Evolutionary conservation across 257 asterid genomes (phyloP), one percentile per base, ranked within the genome.

Genomic region (Solanum ossicruentum): DNA sequence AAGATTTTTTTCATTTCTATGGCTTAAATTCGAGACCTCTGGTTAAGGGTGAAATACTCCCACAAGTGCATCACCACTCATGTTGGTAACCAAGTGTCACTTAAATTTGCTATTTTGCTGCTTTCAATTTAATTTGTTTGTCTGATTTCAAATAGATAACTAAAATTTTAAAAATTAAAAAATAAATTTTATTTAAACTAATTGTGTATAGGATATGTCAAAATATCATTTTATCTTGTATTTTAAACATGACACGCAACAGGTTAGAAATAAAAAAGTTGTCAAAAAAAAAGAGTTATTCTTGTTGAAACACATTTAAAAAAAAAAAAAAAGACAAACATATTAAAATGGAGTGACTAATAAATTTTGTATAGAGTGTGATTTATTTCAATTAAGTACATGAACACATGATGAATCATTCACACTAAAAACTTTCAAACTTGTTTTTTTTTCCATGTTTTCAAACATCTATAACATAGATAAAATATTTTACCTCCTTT

Each of bases 1-100:
- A 32, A 1, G 3, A 32, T 32, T 32, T 32, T 32, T 3, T 2
- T 32, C 3, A 32, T 32, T 32, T 0, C 0, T 0, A 32, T 0
- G 36, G 0, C 36, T 32, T 32, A 3, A 32, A 32, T 0, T 0
- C 3, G 36, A 32, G 36, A 32, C 36, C 36, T 32, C 36, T 32
- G 3, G 36, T 32, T 32, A 32, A 32, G 36, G 1, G 3, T 32
- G 36, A 32, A 32, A 32, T 1, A 32, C 1, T 32, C 3, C 1
- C 36, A 32, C 36, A 3, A 3, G 3, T 32, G 36, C 0, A 32
- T 32, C 3, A 32, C 36, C 2, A 32, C 36, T 3, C 36, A 32
- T 32, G 36, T 32, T 32, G 0, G 3, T 32, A 32, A 32, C 3
- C 3, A 32, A 32, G 36, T 32, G 71, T 65, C 72, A 26, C 43